Conservation (phyloP, 192 early-diverging fungal genomes). For the Backusella luteola region DNA sequence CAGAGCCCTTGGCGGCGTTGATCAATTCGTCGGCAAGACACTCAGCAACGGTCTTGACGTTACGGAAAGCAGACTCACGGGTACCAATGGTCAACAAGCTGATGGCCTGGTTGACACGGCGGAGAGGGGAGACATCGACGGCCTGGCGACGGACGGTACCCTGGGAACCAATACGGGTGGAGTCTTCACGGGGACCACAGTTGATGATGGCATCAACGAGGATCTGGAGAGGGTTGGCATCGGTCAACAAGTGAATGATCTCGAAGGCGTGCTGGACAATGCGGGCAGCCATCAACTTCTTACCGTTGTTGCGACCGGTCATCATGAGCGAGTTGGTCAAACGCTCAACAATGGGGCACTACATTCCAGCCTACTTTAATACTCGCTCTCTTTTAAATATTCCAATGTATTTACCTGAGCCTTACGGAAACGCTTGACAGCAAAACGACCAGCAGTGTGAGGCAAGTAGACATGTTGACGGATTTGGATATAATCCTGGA, state of each 20-base stretch:
- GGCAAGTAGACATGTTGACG: conserved; percentile 91
- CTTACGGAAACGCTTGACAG: conserved; percentile 96
- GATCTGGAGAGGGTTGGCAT: conserved; percentile 97
- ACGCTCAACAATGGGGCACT: conserved; percentile 97
- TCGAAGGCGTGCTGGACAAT: conserved; percentile 99
- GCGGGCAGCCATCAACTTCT: conserved; percentile 98
- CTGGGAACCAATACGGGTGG: conserved; percentile 95
- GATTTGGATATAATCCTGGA: conserved; percentile 91
- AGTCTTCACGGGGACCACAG: conserved; percentile 99
- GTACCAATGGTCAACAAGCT: conserved; percentile 92
- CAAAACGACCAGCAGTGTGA: conserved; percentile 98
- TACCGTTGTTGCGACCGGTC: conserved; percentile 99
- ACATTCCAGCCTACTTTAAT: too few species aligned
- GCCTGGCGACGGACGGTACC: conserved; percentile 99
- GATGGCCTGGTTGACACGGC: conserved; percentile 97
- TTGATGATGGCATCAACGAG: conserved; percentile 98
- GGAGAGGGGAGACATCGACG: conserved; percentile 98
- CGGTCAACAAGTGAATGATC: conserved; percentile 97
- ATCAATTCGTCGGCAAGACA: conserved; percentile 99
- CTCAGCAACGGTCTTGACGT: conserved; percentile 99
- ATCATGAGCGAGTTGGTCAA: conserved; percentile 99
- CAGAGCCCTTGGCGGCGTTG: conserved; percentile 95
- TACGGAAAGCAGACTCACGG: conserved; percentile 98
- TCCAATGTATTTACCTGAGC: conserved; percentile 62
- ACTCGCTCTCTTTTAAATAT: not conserved